phyloP scores from a whole-genome alignment of 1,284 basidiomycete species.

The Ceratobasidium sp. region DNA sequence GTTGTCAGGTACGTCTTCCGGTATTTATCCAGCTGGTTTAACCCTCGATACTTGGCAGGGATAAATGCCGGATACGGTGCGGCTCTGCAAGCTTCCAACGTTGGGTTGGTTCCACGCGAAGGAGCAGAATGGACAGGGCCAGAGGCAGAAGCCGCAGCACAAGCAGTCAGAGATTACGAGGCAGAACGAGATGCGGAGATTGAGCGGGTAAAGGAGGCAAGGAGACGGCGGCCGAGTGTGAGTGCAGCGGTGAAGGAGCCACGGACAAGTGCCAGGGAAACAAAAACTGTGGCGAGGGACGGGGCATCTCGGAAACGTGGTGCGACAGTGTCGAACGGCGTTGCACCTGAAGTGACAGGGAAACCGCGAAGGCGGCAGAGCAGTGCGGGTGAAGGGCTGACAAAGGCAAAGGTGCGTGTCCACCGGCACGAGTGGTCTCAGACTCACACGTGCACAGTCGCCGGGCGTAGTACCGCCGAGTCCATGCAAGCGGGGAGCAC shows the following conservation, averaged over 20 bases:
- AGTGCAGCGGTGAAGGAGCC: neutral
- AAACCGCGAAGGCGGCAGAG: slow-evolving; percentile 29
- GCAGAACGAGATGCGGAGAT: slow-evolving; percentile 47
- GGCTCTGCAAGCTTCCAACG: slow-evolving; percentile 45
- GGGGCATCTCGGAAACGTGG: neutral
- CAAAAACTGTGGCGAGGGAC: neutral
- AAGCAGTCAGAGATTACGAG: slow-evolving; percentile 44
- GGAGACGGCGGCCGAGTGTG: slow-evolving; percentile 19
- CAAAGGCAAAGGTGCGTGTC: slow-evolving; percentile 20
- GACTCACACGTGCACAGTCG: neutral
- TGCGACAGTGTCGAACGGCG: slow-evolving; percentile 28
- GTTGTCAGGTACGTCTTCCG: slow-evolving; percentile 27
- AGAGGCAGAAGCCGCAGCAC: slow-evolving; percentile 47
- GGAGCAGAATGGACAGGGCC: slow-evolving; percentile 52
- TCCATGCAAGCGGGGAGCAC: slow-evolving; percentile 12
- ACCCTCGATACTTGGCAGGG: too few species aligned
- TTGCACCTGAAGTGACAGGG: slow-evolving; percentile 5
- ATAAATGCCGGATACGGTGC: slow-evolving; percentile 25
- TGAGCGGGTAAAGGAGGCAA: slow-evolving; percentile 44
- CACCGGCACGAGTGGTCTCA: neutral
- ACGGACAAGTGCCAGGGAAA: neutral
- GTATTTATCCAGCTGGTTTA: too few species aligned
- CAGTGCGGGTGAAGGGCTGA: slow-evolving; percentile 12
- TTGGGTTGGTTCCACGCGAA: slow-evolving; percentile 47
- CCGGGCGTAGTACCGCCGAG: neutral